Evolutionary conservation across 1,139 yeast genomes (phyloP).

Genomic region (Blastobotrys arbuscula): DNA sequence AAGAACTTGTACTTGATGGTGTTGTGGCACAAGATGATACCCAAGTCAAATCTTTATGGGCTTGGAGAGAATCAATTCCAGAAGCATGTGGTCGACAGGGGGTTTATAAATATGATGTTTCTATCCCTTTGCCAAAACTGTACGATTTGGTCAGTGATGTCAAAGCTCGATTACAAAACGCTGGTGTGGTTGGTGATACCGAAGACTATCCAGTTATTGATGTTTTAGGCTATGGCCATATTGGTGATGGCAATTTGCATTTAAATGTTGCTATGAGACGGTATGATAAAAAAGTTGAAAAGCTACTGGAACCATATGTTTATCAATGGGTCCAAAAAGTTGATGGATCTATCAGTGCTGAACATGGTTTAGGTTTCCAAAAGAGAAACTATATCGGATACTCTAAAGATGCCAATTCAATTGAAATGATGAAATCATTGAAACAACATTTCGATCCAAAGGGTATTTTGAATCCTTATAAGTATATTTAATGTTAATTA

Average conservation of each 20-base stretch:
- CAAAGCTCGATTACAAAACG: constrained; percentile 49
- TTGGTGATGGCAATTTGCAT: constrained; percentile 95
- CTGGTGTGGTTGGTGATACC: constrained; percentile 57
- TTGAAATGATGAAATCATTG: constrained; percentile 65
- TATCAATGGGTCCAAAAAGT: constrained; percentile 80
- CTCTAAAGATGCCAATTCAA: constrained; percentile 66
- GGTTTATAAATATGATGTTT: constrained; percentile 93
- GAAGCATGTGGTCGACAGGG: constrained; percentile 84
- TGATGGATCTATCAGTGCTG: constrained; percentile 89
- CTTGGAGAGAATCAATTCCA: constrained; percentile 91
- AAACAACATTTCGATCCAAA: constrained; percentile 85
- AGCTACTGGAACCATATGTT: constrained; percentile 81
- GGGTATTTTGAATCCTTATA: constrained; percentile 87
- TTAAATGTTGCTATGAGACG: constrained; percentile 85
- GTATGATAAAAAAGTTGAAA: constrained; percentile 71
- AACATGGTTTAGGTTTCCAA: constrained; percentile 95
- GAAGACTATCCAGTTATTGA: constrained; percentile 74
- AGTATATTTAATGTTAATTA: constrained; percentile 55
- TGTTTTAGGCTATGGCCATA: constrained; percentile 92
- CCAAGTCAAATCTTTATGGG: constrained; percentile 78
- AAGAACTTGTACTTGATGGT: constrained; percentile 80
- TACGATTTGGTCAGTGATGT: constrained; percentile 77
- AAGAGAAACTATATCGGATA: constrained; percentile 84
- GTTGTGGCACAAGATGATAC: constrained; percentile 94
- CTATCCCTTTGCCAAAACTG: constrained; percentile 73